Conservation (phyloP, 1,284 basidiomycete species). For the Athelia sp. region DNA sequence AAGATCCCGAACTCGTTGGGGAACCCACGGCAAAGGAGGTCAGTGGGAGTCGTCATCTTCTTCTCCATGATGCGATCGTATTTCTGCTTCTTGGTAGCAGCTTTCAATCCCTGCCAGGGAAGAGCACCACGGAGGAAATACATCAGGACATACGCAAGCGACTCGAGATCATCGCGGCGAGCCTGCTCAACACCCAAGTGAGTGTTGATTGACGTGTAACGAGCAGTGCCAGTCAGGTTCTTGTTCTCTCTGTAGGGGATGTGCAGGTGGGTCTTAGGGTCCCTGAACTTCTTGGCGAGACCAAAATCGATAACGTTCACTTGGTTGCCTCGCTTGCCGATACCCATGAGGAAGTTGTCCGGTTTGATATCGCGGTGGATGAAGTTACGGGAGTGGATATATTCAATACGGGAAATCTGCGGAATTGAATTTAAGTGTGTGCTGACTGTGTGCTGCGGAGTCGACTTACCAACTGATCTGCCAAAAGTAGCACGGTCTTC, state of each 20-base stretch:
- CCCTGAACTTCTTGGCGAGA: conserved; percentile 98
- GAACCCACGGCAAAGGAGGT: conserved; percentile 93
- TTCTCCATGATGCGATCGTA: conserved; percentile 99
- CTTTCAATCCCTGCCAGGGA: conserved; percentile 98
- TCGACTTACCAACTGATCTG: conserved; percentile 86
- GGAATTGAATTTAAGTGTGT: conserved; percentile 2
- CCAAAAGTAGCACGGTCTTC: conserved; percentile 95
- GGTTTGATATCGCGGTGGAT: conserved; percentile 99
- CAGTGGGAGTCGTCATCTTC: conserved; percentile 98
- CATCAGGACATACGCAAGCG: conserved; percentile 95
- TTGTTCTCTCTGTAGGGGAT: conserved; percentile 99
- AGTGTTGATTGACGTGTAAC: conserved; percentile 99
- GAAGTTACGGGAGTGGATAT: conserved; percentile 99
- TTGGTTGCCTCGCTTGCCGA: conserved; percentile 98
- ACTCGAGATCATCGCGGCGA: conserved; percentile 94
- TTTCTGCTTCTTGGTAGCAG: conserved; percentile 99
- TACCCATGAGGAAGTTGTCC: conserved; percentile 99
- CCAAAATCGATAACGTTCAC: conserved; percentile 99
- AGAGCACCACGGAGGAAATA: conserved; percentile 96
- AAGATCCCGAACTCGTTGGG: conserved; percentile 98
- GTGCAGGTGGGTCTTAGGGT: conserved; percentile 98
- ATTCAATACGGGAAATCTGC: conserved; percentile 97
- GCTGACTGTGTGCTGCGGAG: conserved; percentile 5
- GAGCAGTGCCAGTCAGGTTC: conserved; percentile 97
- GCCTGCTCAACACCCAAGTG: conserved; percentile 97